These are phyloP conservation scores for Gossypioides kirkii DNA, from an alignment of 345 rosid species.

Conservation along the genomic window DNA sequence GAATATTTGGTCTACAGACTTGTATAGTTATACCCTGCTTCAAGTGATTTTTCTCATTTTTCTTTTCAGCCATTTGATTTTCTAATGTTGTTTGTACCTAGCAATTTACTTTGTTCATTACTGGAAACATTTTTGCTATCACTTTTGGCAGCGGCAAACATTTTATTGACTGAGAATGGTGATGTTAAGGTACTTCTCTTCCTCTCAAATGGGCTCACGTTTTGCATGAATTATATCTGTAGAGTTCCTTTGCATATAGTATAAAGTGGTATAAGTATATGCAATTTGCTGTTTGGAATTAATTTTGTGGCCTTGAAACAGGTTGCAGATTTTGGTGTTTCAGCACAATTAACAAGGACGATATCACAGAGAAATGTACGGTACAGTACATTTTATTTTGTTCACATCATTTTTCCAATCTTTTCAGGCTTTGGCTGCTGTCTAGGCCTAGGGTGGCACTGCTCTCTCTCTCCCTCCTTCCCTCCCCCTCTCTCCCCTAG, in stretches of 20 bases:
- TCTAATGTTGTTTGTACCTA: not conserved
- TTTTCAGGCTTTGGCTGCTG: not conserved
- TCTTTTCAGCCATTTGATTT: conserved; percentile 1
- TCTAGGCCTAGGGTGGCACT: not conserved
- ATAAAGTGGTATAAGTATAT: conserved; percentile 6
- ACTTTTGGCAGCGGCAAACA: conserved; percentile 82
- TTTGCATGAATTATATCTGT: conserved; percentile 11
- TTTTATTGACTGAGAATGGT: conserved; percentile 87
- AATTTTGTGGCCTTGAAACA: conserved; percentile 31
- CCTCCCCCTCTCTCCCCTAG: not conserved
- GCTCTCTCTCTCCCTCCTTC: no score
- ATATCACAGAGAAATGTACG: conserved; percentile 99
- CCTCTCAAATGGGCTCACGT: conserved; percentile 1
- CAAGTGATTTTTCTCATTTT: not conserved
- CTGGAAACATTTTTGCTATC: conserved; percentile 24
- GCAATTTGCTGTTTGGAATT: conserved; percentile 21
- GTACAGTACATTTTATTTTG: conserved; percentile 32
- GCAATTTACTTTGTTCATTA: conserved; percentile 19
- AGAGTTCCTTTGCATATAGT: conserved; percentile 7
- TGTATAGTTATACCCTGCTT: not conserved
- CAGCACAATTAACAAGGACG: conserved; percentile 98
- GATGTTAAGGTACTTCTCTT: conserved; percentile 79
- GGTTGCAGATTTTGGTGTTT: conserved; percentile 99
- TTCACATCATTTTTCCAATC: conserved; percentile 2
- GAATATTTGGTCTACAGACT: not conserved